phyloP scores from a whole-genome alignment of 208 protist species.

The Leptomonas pyrrhocoris region DNA sequence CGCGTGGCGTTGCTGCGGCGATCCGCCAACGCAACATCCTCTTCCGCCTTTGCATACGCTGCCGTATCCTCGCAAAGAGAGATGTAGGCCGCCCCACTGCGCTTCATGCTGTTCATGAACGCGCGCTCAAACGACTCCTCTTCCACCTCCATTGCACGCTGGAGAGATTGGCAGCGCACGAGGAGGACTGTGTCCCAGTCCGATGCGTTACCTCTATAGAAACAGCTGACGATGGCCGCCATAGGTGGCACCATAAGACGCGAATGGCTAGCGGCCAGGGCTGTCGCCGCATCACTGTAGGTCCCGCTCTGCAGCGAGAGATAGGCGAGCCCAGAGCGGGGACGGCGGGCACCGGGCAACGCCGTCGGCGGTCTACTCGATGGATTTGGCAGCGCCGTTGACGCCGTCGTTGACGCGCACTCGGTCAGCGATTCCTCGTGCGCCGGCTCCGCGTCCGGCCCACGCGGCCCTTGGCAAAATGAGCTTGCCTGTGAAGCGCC shows the following conservation, averaged over 20 bases:
- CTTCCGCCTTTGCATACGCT: neutral
- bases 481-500: constrained; percentile 6
- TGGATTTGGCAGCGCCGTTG: no score
- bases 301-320: neutral
- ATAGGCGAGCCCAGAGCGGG: neutral
- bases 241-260: constrained; percentile 8
- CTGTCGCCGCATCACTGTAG: neutral
- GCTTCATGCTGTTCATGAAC: neutral
- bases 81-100: neutral
- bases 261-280: neutral
- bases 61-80: neutral
- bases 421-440: no score
- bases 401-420: no score
- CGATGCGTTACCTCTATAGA: neutral
- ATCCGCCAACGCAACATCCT: constrained; percentile 9
- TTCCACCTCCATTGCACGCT: neutral
- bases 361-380: neutral
- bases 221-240: neutral
- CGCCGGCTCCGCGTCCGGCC: no score
- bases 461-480: neutral
- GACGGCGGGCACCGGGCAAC: neutral
- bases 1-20: constrained; percentile 7
- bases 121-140: neutral
- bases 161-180: constrained; percentile 11
- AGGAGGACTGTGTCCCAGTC: constrained; percentile 20